phyloP scores from a whole-genome alignment of 768 basidiomycete genomes.

The Podaxis sp. region DNA sequence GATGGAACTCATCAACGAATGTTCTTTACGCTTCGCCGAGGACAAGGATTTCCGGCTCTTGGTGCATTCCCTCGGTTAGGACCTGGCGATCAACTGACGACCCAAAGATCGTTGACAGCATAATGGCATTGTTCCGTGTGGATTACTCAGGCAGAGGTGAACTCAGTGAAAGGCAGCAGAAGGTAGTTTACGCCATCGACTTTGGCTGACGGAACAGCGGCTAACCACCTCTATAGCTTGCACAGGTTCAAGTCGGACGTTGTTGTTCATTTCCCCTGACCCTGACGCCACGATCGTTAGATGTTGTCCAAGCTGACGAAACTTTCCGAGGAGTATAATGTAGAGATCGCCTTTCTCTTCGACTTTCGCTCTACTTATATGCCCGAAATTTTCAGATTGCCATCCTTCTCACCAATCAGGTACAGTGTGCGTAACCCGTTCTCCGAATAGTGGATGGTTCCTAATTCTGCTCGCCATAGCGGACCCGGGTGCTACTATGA shows the following conservation, averaged over 20 bases:
- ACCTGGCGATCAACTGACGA: constrained; percentile 15
- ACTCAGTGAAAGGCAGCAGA: constrained; percentile 91
- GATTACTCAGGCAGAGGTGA: constrained; percentile 95
- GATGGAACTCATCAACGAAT: constrained; percentile 93
- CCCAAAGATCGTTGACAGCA: constrained; percentile 86
- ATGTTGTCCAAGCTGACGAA: constrained; percentile 92
- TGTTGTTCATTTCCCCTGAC: constrained; percentile 23
- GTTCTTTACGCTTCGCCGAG: constrained; percentile 84
- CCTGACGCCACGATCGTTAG: constrained; percentile 31
- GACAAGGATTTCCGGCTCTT: constrained; percentile 81
- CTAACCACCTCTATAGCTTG: constrained; percentile 51
- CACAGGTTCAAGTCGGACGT: constrained; percentile 48
- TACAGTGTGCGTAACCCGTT: constrained; percentile 54
- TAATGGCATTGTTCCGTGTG: constrained; percentile 95
- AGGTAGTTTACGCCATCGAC: constrained; percentile 41
- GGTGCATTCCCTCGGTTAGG: constrained; percentile 33
- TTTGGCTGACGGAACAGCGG: background rate
- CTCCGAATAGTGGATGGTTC: background rate
- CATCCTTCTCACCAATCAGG: constrained; percentile 90
- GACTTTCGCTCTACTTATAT: constrained; percentile 2
- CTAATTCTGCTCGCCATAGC: constrained; percentile 41
- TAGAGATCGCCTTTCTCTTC: constrained; percentile 22
- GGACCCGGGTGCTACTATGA: constrained; percentile 94
- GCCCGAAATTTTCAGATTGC: constrained; percentile 55
- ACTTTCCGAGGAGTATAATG: constrained; percentile 91